A percentile compares a stretch with the other conserved stretches of the same genome.
Conservation (phyloP, 441 rosid genomes). For the Kokia cookei region DNA sequence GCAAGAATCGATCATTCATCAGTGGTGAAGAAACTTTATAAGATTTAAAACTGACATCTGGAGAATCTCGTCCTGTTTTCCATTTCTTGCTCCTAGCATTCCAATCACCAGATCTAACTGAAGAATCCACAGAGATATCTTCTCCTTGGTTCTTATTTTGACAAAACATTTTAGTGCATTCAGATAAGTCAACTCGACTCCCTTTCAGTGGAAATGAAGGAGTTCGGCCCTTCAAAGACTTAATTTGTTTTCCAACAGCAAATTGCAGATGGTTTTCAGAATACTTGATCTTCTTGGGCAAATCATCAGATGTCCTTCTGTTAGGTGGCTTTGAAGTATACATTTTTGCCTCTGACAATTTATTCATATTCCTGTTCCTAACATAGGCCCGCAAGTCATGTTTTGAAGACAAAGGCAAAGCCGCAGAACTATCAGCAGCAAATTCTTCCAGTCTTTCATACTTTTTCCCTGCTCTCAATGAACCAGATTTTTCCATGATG, state of each 20-base stretch:
- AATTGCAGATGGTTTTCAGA: slow-evolving; percentile 40
- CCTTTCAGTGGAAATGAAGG: slow-evolving; percentile 34
- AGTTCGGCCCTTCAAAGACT: slow-evolving; percentile 41
- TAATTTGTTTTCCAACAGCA: slow-evolving; percentile 49
- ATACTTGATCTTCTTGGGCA: slow-evolving; percentile 38
- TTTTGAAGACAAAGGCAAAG: slow-evolving; percentile 56
- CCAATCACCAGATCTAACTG: slow-evolving; percentile 53
- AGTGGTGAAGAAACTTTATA: slow-evolving; percentile 50
- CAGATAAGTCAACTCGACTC: slow-evolving; percentile 45
- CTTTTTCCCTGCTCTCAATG: slow-evolving; percentile 52
- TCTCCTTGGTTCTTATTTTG: slow-evolving; percentile 45
- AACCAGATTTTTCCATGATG: slow-evolving; percentile 37
- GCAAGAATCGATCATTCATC: slow-evolving; percentile 50
- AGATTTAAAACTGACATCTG: slow-evolving; percentile 45
- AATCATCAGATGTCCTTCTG: slow-evolving; percentile 26
- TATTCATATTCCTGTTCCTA: slow-evolving; percentile 31
- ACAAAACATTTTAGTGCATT: slow-evolving; percentile 40
- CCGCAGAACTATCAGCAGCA: slow-evolving; percentile 39
- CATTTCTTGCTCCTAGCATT: slow-evolving; percentile 60
- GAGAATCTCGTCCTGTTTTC: slow-evolving; percentile 55
- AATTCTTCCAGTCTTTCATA: slow-evolving; percentile 43
- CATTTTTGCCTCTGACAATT: slow-evolving; percentile 27
- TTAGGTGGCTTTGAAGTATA: slow-evolving; percentile 27
- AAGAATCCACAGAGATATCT: slow-evolving; percentile 40
- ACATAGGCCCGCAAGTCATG: slow-evolving; percentile 39